These are phyloP conservation scores for Metschnikowia henanensis DNA, from an alignment of 805 yeast genomes.

Conservation along the genomic window DNA sequence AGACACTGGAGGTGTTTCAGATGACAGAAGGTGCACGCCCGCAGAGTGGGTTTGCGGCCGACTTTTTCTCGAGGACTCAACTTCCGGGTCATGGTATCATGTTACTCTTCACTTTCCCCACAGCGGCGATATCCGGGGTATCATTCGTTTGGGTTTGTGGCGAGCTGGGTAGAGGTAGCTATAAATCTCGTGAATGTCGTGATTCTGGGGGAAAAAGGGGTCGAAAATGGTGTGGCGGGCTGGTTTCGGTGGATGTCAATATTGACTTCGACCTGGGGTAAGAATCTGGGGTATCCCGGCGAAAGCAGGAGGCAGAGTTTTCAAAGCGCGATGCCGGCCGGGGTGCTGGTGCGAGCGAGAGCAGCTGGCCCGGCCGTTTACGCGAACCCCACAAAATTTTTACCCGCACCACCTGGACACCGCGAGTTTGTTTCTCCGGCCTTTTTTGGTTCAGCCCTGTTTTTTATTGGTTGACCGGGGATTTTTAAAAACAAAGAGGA, in stretches of 20 bases:
- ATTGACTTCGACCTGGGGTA: slow-evolving; percentile 1
- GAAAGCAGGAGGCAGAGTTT: slow-evolving; percentile 9
- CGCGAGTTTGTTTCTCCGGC: no score
- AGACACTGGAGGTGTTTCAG: slow-evolving; percentile 75
- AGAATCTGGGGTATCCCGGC: slow-evolving; percentile 26
- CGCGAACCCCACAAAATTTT: not conserved
- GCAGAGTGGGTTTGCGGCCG: slow-evolving; percentile 57
- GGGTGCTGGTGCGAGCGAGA: no score
- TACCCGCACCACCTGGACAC: no score
- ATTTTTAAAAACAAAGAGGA: no score
- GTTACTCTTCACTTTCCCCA: not conserved
- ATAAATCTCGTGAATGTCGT: not conserved
- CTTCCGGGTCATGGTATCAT: slow-evolving; percentile 55
- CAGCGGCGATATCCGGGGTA: not conserved
- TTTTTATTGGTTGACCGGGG: no score
- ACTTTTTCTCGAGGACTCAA: slow-evolving; percentile 54
- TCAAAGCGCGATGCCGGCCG: not conserved
- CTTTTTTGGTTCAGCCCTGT: no score
- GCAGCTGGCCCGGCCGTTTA: slow-evolving; percentile 4
- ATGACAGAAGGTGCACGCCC: slow-evolving; percentile 76
- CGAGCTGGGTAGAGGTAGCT: not conserved
- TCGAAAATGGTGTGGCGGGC: not conserved
- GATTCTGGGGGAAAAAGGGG: not conserved
- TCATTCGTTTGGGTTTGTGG: not conserved
- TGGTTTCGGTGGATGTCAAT: not conserved